Evolutionary conservation across 2,329 filamentous ascomycete species (phyloP).

Genomic region (Lizonia empirigonia): DNA sequence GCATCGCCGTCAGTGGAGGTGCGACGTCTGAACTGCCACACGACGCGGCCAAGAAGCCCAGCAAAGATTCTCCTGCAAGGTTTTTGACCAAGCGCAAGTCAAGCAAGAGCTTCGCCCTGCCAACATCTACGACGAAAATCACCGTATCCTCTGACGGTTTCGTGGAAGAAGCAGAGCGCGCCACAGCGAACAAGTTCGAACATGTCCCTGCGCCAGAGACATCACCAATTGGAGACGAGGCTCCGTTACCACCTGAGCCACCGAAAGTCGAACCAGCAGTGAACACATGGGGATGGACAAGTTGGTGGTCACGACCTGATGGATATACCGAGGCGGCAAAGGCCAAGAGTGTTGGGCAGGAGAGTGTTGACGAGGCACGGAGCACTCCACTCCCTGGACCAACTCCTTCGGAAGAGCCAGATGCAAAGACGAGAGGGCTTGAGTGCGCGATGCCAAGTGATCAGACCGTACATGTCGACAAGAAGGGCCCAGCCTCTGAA

Average conservation of each 20-base stretch:
- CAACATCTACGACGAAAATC: constrained; percentile 54
- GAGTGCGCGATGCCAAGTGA: constrained; percentile 8
- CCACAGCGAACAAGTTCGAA: constrained; percentile 27
- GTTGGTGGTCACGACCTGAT: constrained; percentile 59
- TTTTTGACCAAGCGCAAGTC: constrained; percentile 52
- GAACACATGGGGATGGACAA: constrained; percentile 50
- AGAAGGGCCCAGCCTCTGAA: constrained; percentile 26
- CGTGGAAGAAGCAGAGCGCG: constrained; percentile 36
- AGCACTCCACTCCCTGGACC: constrained; percentile 50
- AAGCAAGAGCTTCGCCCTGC: constrained; percentile 53
- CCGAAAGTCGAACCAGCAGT: constrained; percentile 20
- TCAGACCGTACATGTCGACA: constrained; percentile 22
- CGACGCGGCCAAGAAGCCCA: constrained; percentile 36
- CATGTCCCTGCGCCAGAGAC: constrained; percentile 14
- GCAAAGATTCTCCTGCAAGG: constrained; percentile 40
- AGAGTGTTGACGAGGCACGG: constrained; percentile 45
- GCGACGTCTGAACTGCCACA: constrained; percentile 49
- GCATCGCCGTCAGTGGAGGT: constrained; percentile 50
- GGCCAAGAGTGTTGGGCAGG: constrained; percentile 32
- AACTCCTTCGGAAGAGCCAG: constrained; percentile 44
- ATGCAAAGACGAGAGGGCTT: constrained; percentile 34
- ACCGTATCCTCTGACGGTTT: constrained; percentile 50
- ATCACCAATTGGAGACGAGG: constrained; percentile 33
- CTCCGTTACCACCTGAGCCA: constrained; percentile 54
- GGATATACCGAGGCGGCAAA: constrained; percentile 51